Base-by-base conservation (phyloP, 2,329 filamentous ascomycete genomes). In the Sporothrix humicola region DNA sequence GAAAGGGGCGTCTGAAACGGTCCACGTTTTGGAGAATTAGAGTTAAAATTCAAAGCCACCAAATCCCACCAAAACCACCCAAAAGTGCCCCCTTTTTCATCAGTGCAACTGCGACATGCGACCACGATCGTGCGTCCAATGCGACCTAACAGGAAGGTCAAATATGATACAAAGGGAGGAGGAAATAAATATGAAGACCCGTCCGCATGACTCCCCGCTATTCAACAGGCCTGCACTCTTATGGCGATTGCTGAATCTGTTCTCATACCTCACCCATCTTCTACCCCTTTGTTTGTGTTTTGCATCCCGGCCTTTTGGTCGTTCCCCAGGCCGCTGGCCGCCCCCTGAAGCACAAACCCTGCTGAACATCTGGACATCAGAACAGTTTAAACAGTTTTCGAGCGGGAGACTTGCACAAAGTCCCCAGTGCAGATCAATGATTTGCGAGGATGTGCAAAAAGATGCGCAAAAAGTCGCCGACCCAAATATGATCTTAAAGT, bases 1-100 rank as follows among this genome's bases (percentile, higher is more conserved):
- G 48, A 42, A 20, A 46, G 17, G 42, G 48, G 48, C 66, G 48
- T 7, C 72, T 73, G 72, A 73, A 73, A 73, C 72, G 20, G 23
- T 26, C 26, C 17, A 23, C 23, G 72, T 69, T 69, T 56, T 20
- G 17, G 72, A 69, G 72, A 59, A 52, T 50, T 69, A 50, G 63
- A 59, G 71, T 72, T 72, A 66, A 37, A 37, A 66, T 66, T 66
- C 3, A 13, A 52, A 23, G 12, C 44, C 31, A 37, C 31, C 31
- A 37, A 37, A 37, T 37, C 31, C 31, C 31, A 37, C 31, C 31
- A 37, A 37, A 37, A 37, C 4, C 31, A 37, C 31, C 31, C 31
- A 37, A 37, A 37, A 37, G 5, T 3, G 31, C 31, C 31, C 31
- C 31, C 7, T 37, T 37, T 37, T 37, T 37, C 31, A 37, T 37